Conservation (phyloP, 192 early-diverging fungal species). For the Jimgerdemannia flammicorona region DNA sequence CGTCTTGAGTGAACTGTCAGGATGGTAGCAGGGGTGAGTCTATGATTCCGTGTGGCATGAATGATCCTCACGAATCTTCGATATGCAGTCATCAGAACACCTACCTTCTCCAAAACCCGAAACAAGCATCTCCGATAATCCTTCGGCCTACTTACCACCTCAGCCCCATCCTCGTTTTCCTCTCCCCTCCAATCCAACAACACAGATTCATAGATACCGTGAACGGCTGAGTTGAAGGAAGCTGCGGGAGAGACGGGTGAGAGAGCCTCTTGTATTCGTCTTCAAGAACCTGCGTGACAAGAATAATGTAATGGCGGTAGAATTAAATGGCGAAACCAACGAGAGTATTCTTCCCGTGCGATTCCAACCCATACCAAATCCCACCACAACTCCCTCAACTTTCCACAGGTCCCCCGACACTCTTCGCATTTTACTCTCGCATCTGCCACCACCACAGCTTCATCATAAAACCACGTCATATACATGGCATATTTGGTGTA, state of each 20-base stretch:
- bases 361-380: too few relatives aligned
- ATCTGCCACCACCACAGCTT: conserved; percentile 6
- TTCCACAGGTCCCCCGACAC: conserved; percentile 32
- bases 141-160: conserved; percentile 16
- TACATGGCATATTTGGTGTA: too few relatives aligned
- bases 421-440: conserved; percentile 27
- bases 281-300: conserved; percentile 25
- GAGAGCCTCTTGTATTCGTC: conserved; percentile 32
- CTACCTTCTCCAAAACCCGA: conserved; percentile 25
- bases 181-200: conserved; percentile 31
- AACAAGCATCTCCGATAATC: conserved; percentile 26
- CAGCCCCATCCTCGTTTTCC: conserved; percentile 21
- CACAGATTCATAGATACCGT: conserved; percentile 21
- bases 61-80: too few relatives aligned
- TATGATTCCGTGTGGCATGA: too few relatives aligned
- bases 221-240: conserved; percentile 3
- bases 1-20: conserved; percentile 30
- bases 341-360: too few relatives aligned
- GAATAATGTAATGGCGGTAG: too few relatives aligned
- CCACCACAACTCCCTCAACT: conserved; percentile 9
- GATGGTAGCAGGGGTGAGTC: too few relatives aligned
- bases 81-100: not conserved
- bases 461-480: too few relatives aligned
- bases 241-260: conserved; percentile 24
- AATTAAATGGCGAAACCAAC: too few relatives aligned